Base-by-base conservation (phyloP, 2,329 filamentous ascomycete species). In the Penicillium sp. region DNA sequence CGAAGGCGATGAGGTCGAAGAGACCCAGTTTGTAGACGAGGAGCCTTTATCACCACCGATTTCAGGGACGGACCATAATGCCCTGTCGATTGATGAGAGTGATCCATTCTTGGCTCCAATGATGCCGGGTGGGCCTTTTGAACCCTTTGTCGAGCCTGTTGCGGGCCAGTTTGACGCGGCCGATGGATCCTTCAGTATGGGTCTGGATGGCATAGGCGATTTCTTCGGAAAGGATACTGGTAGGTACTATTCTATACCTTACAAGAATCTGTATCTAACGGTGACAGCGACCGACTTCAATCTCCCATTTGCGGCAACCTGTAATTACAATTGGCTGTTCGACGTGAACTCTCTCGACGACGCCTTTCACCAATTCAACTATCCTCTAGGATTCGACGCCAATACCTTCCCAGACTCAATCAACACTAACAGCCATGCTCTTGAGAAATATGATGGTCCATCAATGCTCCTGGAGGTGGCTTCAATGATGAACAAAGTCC, bases 281-380 rank as follows among this genome's bases (percentile, higher is more conserved):
- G 1, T 9, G 26, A 8, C 49, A 64, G 82, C 83, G 28, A 83
- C 78, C 61, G 84, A 82, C 0, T 86, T 86, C 64, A 85, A 86
- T 49, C 83, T 84, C 70, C 83, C 83, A 5, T 86, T 84, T 65
- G 85, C 83, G 2, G 85, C 83, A 1, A 81, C 82, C 53, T 75
- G 76, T 56, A 83, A 85, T 51, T 85, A 85, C 62, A 83, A 81
- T 52, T 86, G 83, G 82, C 64, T 86, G 2, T 85, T 85, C 59
- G 78, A 82, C 36, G 63, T 69, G 12, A 51, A 61, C 13, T 68
- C 62, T 42, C 65, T 80, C 51, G 72, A 76, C 48, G 65, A 68
- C 29, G 65, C 61, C 8, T 68, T 68, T 18, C 49, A 62, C 33
- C 62, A 68, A 31, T 55, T 65, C 28, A 65, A 65, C 33, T 47